These are phyloP conservation scores for Parachaetomium inaequale DNA, from an alignment of 495 filamentous ascomycete species.

Conservation along the genomic window DNA sequence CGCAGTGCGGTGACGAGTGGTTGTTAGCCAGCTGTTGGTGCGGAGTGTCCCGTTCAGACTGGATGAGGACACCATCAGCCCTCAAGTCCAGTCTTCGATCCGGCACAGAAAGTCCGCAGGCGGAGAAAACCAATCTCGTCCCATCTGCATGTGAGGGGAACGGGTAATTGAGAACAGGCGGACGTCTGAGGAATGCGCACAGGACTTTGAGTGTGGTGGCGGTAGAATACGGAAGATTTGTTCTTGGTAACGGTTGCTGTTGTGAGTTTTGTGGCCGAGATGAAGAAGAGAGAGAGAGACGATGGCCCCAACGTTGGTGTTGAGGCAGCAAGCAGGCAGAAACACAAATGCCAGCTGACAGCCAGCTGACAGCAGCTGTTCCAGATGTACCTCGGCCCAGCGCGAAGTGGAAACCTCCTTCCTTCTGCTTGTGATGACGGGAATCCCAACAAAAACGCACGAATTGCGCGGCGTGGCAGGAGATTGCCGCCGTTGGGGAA, in stretches of 20 bases:
- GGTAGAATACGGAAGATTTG: background rate
- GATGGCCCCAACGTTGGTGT: background rate
- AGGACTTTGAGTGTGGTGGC: too few relatives aligned
- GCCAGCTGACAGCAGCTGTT: constrained; percentile 1
- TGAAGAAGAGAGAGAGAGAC: background rate
- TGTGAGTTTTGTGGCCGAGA: background rate
- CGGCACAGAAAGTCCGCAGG: background rate
- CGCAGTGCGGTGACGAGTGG: background rate
- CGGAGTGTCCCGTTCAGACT: background rate
- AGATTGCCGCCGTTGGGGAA: background rate
- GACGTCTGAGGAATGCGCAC: too few relatives aligned
- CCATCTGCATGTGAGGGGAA: background rate
- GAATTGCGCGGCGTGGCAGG: background rate
- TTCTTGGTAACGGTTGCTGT: background rate
- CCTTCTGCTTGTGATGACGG: background rate
- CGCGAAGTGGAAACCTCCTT: constrained; percentile 11
- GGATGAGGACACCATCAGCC: background rate
- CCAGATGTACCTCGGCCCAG: background rate
- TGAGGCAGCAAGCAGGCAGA: background rate
- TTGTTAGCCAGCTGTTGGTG: background rate
- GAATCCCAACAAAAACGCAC: constrained; percentile 19
- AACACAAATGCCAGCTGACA: background rate
- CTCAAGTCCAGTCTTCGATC: background rate
- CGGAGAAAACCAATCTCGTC: background rate
- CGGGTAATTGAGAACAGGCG: too few relatives aligned